Base-by-base conservation (phyloP, 2,329 filamentous ascomycete genomes). In the Sphaerostilbella broomeana region DNA sequence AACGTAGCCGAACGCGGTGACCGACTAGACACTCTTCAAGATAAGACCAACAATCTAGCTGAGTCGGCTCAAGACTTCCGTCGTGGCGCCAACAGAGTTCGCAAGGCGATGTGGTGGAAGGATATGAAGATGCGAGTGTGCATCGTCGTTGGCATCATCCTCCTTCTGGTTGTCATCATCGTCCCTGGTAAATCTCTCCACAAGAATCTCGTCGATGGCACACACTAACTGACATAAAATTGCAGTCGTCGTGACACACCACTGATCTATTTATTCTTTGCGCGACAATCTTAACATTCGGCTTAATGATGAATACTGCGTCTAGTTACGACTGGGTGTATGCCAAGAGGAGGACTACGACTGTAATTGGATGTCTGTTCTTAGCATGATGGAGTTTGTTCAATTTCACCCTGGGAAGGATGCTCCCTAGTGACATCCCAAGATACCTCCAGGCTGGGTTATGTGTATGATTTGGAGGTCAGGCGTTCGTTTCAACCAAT, bases 111-210 rank as follows among this genome's bases (percentile, higher is more conserved):
- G 90, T 97, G 90, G 90, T 97, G 89, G 90, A 97, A 97, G 77
- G 90, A 97, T 61, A 94, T 95, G 87, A 97, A 97, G 80, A 98
- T 98, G 92, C 82, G 92, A 65, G 92, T 95, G 74, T 97, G 90
- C 69, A 73, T 98, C 54, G 84, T 94, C 60, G 74, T 81, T 44
- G 92, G 89, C 57, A 84, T 98, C 65, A 84, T 97, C 63, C 77
- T 97, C 53, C 74, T 98, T 54, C 77, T 98, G 52, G 70, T 94
- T 53, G 78, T 98, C 64, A 97, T 98, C 62, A 92, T 98, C 59
- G 81, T 97, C 53, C 92, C 92, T 51, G 87, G 90, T 95, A 79
- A 22, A 61, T 49, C 9, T 9, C 13, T 12, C 19, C n/a, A 11
- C n/a, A n/a, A 8, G 30, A 18, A 2, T 9, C 11, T 3, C 16